These are phyloP conservation scores for Bifiguratus adelaidae DNA, from an alignment of 192 early-diverging fungal genomes.

Conservation along the genomic window DNA sequence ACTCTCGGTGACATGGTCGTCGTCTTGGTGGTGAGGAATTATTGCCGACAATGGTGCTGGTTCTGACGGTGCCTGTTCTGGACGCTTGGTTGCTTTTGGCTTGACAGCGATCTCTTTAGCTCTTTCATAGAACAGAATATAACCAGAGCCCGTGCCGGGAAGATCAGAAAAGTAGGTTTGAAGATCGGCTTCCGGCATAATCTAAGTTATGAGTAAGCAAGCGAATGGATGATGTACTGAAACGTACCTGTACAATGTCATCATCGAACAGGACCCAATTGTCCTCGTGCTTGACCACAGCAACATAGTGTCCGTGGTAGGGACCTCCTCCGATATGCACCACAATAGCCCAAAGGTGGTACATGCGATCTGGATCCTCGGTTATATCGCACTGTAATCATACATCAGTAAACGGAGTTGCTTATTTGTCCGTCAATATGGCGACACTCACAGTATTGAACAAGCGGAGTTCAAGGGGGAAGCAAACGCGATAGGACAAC, in stretches of 20 bases:
- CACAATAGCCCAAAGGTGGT: constrained; percentile 81
- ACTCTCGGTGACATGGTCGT: too few species aligned
- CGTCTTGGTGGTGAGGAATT: too few species aligned
- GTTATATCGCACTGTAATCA: constrained; percentile 59
- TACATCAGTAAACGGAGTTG: too few species aligned
- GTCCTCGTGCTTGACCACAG: constrained; percentile 74
- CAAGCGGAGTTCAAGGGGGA: constrained; percentile 86
- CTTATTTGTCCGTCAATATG: too few species aligned
- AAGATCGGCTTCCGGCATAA: constrained; percentile 65
- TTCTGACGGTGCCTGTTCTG: too few species aligned
- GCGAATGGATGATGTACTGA: background rate
- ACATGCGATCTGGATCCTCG: constrained; percentile 76
- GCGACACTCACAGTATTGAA: constrained; percentile 73
- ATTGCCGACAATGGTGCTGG: too few species aligned
- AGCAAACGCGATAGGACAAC: constrained; percentile 88
- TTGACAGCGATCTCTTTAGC: too few species aligned
- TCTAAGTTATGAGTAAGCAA: constrained; percentile 22
- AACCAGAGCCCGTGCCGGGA: constrained; percentile 64
- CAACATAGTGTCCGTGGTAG: constrained; percentile 94
- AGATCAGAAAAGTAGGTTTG: constrained; percentile 75
- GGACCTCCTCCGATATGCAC: constrained; percentile 94
- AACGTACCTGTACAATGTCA: constrained; percentile 73
- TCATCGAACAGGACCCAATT: constrained; percentile 96
- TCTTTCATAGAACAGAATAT: constrained; percentile 74
- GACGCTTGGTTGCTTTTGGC: too few species aligned